Evolutionary conservation across 176 grass and related monocot genomes (phyloP).

Genomic region (Alloteropsis semialata): DNA sequence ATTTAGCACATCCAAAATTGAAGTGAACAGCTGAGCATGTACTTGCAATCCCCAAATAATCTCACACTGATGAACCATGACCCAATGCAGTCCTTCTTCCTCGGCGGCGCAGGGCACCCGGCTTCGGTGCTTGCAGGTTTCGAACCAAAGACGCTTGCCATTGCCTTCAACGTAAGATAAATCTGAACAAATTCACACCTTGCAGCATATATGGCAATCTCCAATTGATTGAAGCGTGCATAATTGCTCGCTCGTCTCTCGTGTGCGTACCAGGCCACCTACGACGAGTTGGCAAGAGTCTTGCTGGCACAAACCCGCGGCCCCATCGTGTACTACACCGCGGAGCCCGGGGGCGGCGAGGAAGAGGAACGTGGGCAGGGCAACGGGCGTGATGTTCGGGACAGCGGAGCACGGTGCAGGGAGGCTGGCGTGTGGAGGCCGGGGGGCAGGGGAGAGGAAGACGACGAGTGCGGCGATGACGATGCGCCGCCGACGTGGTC

Average conservation of each 20-base stretch:
- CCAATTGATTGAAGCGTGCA: neutral
- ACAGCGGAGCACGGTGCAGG: neutral
- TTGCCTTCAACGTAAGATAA: conserved; percentile 77
- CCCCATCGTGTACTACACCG: conserved; percentile 49
- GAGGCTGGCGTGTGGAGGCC: neutral
- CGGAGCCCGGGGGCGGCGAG: conserved; percentile 11
- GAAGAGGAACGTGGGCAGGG: neutral
- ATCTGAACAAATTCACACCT: neutral
- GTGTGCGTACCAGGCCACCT: conserved; percentile 34
- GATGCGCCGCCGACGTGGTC: conserved; percentile 26
- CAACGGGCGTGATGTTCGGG: neutral
- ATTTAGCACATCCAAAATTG: neutral
- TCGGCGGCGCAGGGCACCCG: conserved; percentile 48
- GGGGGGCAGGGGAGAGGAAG: conserved; percentile 24
- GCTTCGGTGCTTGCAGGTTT: conserved; percentile 63
- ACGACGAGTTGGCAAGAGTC: conserved; percentile 39
- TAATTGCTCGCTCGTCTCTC: neutral
- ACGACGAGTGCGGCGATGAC: neutral
- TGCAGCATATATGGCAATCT: neutral
- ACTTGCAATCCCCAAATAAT: neutral
- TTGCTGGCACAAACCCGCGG: conserved; percentile 29
- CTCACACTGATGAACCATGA: neutral
- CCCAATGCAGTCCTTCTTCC: conserved; percentile 64
- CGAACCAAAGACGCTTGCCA: conserved; percentile 42
- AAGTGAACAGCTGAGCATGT: neutral